Conservation (phyloP, 1,139 yeast species). For the Magnusiomyces sp. region DNA sequence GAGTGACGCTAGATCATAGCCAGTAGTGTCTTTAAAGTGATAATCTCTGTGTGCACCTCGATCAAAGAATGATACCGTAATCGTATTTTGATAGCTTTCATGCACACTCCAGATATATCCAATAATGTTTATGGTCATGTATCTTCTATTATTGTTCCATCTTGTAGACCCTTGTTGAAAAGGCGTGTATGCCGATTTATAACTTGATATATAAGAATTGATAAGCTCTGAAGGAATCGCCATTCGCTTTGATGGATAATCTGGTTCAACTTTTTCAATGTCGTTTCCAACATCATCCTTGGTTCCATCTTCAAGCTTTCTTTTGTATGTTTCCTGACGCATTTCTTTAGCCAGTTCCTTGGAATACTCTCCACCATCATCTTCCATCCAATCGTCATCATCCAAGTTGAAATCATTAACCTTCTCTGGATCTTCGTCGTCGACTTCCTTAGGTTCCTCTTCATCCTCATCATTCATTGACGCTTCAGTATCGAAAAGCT, state of each 20-base stretch:
- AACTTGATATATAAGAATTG: too few relatives aligned
- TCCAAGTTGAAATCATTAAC: slow-evolving; percentile 28
- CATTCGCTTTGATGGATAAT: slow-evolving; percentile 5
- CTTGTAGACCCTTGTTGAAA: slow-evolving; percentile 83
- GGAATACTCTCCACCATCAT: slow-evolving; percentile 45
- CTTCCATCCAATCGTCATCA: slow-evolving; percentile 42
- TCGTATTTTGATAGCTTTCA: slow-evolving; percentile 52
- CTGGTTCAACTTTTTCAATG: neutral
- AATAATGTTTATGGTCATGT: slow-evolving; percentile 67
- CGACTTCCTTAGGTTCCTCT: neutral
- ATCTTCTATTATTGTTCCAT: slow-evolving; percentile 62
- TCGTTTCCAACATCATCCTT: slow-evolving; percentile 8
- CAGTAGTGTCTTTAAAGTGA: slow-evolving; percentile 69
- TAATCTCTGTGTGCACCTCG: slow-evolving; percentile 70
- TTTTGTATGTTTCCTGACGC: neutral
- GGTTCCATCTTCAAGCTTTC: slow-evolving; percentile 1
- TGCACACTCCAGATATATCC: slow-evolving; percentile 81
- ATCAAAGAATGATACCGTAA: slow-evolving; percentile 84
- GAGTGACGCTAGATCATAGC: slow-evolving; percentile 69
- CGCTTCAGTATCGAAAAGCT: neutral
- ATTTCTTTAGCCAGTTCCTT: slow-evolving; percentile 14
- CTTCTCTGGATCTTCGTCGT: slow-evolving; percentile 5
- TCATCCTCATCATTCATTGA: too few relatives aligned
- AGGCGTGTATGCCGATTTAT: slow-evolving; percentile 26
- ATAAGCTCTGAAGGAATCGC: neutral